These are phyloP conservation scores for Uronychia setigera DNA, from an alignment of 73 alveolate genomes.

Conservation along the genomic window DNA sequence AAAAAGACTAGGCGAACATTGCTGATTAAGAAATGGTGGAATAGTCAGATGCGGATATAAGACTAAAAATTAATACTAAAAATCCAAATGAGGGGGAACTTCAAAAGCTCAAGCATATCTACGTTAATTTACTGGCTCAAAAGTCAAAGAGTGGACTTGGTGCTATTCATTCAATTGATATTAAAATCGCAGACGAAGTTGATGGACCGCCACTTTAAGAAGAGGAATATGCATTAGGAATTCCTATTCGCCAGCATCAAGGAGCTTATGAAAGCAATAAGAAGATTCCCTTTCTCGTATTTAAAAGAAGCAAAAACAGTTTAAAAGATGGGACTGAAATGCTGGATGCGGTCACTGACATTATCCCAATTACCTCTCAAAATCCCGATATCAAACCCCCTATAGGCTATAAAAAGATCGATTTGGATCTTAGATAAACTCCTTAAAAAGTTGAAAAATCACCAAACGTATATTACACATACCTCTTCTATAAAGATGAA, in stretches of 20 bases:
- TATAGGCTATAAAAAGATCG: slow-evolving; percentile 87
- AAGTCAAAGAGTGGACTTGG: slow-evolving; percentile 65
- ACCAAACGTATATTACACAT: slow-evolving; percentile 91
- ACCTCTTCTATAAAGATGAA: slow-evolving; percentile 88
- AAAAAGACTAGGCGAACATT: neutral
- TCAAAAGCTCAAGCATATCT: slow-evolving; percentile 74
- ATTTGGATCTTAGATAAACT: slow-evolving; percentile 74
- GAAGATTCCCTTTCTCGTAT: slow-evolving; percentile 71
- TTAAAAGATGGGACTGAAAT: slow-evolving; percentile 92
- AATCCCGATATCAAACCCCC: slow-evolving; percentile 92
- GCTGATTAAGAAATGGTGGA: slow-evolving; percentile 47
- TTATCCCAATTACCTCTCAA: slow-evolving; percentile 85
- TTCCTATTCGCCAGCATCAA: slow-evolving; percentile 80
- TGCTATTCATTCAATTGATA: slow-evolving; percentile 74
- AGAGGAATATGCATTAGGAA: slow-evolving; percentile 82
- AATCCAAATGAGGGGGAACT: slow-evolving; percentile 73
- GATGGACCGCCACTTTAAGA: slow-evolving; percentile 89
- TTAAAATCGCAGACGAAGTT: slow-evolving; percentile 87
- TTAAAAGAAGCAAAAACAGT: slow-evolving; percentile 67
- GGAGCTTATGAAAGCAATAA: slow-evolving; percentile 80
- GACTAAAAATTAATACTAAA: slow-evolving; percentile 26
- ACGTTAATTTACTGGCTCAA: slow-evolving; percentile 70
- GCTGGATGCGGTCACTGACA: slow-evolving; percentile 86
- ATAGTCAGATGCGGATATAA: slow-evolving; percentile 51
- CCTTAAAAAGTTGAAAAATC: slow-evolving; percentile 77